Evolutionary conservation across 441 rosid genomes (phyloP).

Genomic region (Gossypium schwendimanii): DNA sequence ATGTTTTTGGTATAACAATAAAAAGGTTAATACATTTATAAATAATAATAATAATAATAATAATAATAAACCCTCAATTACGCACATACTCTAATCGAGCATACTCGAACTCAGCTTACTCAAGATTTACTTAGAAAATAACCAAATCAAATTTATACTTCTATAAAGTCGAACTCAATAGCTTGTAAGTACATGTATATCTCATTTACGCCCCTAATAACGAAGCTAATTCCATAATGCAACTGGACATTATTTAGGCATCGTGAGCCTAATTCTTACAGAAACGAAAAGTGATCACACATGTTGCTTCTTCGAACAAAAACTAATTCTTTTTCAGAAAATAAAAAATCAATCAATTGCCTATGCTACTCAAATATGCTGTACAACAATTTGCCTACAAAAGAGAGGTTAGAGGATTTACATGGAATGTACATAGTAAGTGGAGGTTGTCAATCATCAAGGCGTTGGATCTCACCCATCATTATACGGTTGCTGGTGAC

Average conservation of each 20-base stretch:
- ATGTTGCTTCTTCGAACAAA: background rate
- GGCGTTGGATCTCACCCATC: constrained; percentile 83
- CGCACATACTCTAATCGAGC: too few relatives aligned
- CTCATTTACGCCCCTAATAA: too few relatives aligned
- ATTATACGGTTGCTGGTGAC: constrained; percentile 77
- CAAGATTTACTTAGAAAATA: too few relatives aligned
- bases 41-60: too few relatives aligned
- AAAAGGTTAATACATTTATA: too few relatives aligned
- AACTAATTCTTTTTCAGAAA: background rate
- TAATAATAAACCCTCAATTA: too few relatives aligned
- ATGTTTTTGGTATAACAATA: too few relatives aligned
- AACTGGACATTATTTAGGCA: background rate
- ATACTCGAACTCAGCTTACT: too few relatives aligned
- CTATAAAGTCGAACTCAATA: too few relatives aligned
- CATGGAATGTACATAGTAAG: constrained; percentile 5
- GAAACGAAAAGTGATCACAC: background rate
- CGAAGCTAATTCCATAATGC: background rate
- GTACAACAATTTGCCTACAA: constrained; percentile 12
- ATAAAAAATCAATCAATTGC: background rate
- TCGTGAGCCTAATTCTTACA: background rate
- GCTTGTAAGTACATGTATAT: too few relatives aligned
- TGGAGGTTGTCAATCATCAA: constrained; percentile 39
- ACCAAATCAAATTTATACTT: too few relatives aligned
- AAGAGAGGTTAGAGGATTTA: background rate
- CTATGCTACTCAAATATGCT: background rate